Conservation (phyloP, 768 basidiomycete species). For the Chalciporus pseudorubinellus region DNA sequence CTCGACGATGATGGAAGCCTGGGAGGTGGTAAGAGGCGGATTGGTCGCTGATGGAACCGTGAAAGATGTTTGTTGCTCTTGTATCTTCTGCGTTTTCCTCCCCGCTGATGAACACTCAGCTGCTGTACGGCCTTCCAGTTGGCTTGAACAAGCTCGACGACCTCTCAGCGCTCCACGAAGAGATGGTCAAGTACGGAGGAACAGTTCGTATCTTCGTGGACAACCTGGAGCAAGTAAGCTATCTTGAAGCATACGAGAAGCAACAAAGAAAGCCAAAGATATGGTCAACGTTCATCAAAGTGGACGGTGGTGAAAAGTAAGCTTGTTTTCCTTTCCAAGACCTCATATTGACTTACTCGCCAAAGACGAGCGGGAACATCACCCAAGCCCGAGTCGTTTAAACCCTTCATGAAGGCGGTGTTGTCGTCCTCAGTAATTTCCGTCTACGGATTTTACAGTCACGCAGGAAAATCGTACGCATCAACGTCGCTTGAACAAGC, state of each 20-base stretch:
- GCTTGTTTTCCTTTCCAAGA: conserved; percentile 20
- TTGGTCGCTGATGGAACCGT: conserved; percentile 70
- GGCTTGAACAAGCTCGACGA: conserved; percentile 70
- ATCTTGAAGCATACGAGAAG: conserved; percentile 60
- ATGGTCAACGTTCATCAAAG: conserved; percentile 81
- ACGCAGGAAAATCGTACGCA: conserved; percentile 74
- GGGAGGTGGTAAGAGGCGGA: conserved; percentile 65
- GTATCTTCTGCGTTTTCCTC: neutral
- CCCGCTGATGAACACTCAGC: conserved; percentile 40
- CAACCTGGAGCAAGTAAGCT: conserved; percentile 67
- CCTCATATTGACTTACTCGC: conserved; percentile 11
- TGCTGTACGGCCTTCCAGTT: conserved; percentile 79
- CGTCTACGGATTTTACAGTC: conserved; percentile 83
- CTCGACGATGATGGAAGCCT: conserved; percentile 83
- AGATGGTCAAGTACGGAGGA: conserved; percentile 54
- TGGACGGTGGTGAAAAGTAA: conserved; percentile 77
- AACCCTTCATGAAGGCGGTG: conserved; percentile 49
- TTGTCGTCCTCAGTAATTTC: conserved; percentile 54
- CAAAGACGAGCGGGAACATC: conserved; percentile 71
- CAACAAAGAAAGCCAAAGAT: conserved; percentile 36
- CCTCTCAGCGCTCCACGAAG: conserved; percentile 56
- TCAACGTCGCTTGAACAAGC: conserved; percentile 69
- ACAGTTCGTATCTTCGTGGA: conserved; percentile 70
- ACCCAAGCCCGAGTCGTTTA: conserved; percentile 52
- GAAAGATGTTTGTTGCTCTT: conserved; percentile 59